Base-by-base conservation (phyloP, 257 asterid species). In the Nicotiana undulata region DNA sequence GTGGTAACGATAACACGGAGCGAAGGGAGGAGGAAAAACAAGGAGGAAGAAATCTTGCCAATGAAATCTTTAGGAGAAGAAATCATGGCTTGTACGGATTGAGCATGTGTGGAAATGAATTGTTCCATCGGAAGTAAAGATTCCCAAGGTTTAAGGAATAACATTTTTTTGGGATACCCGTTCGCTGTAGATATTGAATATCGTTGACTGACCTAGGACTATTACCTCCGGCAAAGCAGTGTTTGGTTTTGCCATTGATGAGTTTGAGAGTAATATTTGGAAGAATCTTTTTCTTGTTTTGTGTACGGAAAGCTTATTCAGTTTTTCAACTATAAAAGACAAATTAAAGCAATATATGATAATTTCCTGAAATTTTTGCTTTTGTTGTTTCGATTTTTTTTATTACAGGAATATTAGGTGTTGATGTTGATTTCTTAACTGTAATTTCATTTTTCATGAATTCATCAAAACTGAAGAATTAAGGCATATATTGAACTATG, bases 151-250 rank as follows among this genome's bases (percentile, higher is more conserved):
- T 77, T 88, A 18, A 89, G 70, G 46, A 86, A 3, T 17, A 79
- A 75, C 79, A 87, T 93, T 77, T 58, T 88, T 0, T 89, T n/a
- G 80, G 2, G 83, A 72, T 37, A 94, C 44, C 28, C 85, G 63
- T 32, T 81, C 20, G 1, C 77, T 80, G 87, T 84, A 81, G 4
- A 6, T 0, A 15, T 4, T 6, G 84, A 86, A 90, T 6, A 90
- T 8, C 17, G 12, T 1, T 5, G 97, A 94, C 31, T 86, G 94
- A 6, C 97, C 94, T 4, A 94, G 72, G 52, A 90, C 91, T 18
- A 91, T 0, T 79, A 92, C 63, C 81, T 79, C 67, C 4, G 67
- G 84, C 44, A 75, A 59, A 37, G 13, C 63, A 15, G 2, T 22
- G n/a, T 18, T 55, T 5, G 66, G 15, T 13, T 72, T n/a, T 3